Evolutionary conservation across 2,329 filamentous ascomycete species (phyloP).

Genomic region (Xylaria sp.): DNA sequence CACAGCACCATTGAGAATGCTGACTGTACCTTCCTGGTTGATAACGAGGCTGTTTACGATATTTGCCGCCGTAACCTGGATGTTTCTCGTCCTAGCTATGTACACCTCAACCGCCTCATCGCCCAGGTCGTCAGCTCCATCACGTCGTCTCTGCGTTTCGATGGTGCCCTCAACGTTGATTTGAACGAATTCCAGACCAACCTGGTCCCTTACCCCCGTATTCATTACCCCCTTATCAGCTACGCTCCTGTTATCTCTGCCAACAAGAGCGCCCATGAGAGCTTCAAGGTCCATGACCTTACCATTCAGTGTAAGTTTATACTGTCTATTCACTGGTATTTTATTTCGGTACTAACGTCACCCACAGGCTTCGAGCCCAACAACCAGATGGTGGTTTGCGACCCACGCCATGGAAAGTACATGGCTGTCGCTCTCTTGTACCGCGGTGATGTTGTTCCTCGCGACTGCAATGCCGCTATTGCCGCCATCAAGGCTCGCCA

Average conservation of each 20-base stretch:
- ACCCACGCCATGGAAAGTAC: constrained; percentile 70
- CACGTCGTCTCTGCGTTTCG: constrained; percentile 66
- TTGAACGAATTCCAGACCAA: constrained; percentile 76
- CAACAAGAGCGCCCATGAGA: constrained; percentile 76
- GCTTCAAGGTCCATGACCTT: constrained; percentile 76
- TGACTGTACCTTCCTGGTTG: constrained; percentile 73
- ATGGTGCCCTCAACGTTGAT: constrained; percentile 68
- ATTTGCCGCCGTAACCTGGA: constrained; percentile 69
- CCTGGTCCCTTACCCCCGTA: constrained; percentile 67
- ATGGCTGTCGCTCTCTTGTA: constrained; percentile 70
- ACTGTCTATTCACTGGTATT: neutral
- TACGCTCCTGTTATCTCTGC: constrained; percentile 67
- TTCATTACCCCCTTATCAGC: constrained; percentile 69
- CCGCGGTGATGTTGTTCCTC: constrained; percentile 65
- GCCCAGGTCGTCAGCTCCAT: constrained; percentile 71
- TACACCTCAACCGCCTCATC: constrained; percentile 68
- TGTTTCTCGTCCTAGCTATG: constrained; percentile 62
- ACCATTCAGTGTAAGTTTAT: constrained; percentile 62
- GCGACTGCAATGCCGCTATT: constrained; percentile 63
- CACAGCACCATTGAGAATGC: constrained; percentile 73
- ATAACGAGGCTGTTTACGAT: constrained; percentile 71
- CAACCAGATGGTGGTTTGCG: constrained; percentile 74
- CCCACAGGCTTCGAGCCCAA: constrained; percentile 64
- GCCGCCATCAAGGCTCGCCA: constrained; percentile 64
- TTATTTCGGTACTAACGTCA: constrained; percentile 12